These are phyloP conservation scores for Populus ilicifolia DNA, from an alignment of 345 rosid genomes.

Conservation along the genomic window DNA sequence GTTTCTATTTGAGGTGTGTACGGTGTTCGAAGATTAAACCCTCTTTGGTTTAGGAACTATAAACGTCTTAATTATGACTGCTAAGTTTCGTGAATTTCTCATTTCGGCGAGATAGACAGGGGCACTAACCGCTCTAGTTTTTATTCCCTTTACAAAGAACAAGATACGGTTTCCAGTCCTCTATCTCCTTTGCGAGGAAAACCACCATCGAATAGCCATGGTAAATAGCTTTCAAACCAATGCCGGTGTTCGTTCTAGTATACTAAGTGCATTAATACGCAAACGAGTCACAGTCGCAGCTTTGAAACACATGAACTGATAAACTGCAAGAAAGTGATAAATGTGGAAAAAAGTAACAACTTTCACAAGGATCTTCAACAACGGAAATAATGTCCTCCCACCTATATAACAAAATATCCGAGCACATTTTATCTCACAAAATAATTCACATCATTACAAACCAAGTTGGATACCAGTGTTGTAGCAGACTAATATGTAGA, in stretches of 20 bases:
- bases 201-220: too few relatives aligned
- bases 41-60: too few relatives aligned
- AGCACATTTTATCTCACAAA: not conserved
- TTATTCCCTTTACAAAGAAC: not conserved
- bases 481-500: conserved; percentile 16
- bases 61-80: not conserved
- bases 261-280: not conserved
- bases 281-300: not conserved
- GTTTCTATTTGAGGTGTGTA: too few relatives aligned
- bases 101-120: not conserved
- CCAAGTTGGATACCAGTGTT: conserved; percentile 8
- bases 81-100: not conserved
- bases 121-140: not conserved
- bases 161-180: not conserved
- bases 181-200: not conserved
- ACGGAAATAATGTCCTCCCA: not conserved
- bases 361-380: not conserved
- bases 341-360: not conserved
- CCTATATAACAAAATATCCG: conserved; percentile 7
- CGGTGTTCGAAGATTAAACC: too few relatives aligned
- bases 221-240: not conserved
- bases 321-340: not conserved
- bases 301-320: not conserved
- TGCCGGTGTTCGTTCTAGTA: not conserved
- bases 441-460: not conserved